phyloP scores from a whole-genome alignment of 106 monocot species.

The Cymbidium sinense region DNA sequence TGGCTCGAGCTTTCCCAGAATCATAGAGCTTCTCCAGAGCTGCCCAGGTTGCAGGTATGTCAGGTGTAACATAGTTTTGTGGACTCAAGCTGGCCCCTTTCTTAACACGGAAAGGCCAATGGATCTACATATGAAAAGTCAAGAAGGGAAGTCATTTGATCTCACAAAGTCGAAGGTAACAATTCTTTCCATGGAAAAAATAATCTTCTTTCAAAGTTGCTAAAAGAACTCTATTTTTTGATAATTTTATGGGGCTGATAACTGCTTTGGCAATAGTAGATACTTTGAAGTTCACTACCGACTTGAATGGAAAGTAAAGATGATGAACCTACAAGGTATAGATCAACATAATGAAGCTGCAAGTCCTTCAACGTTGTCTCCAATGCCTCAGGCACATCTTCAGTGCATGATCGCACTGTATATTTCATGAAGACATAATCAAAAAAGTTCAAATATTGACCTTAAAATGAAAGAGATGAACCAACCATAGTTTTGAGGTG shows the following conservation, averaged over 20 bases:
- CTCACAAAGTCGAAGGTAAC: not conserved
- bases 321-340: constrained; percentile 39
- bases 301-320: not conserved
- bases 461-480: not conserved
- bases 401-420: constrained; percentile 40
- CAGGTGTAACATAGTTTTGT: constrained; percentile 43
- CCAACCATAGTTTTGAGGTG: constrained; percentile 91
- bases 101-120: constrained; percentile 59
- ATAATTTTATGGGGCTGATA: not conserved
- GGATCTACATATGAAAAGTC: constrained; percentile 31
- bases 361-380: constrained; percentile 34
- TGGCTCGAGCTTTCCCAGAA: constrained; percentile 79
- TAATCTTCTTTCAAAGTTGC: no score
- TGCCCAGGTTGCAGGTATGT: constrained; percentile 72
- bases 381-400: constrained; percentile 54
- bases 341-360: constrained; percentile 52
- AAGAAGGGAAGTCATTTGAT: not conserved
- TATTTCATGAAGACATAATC: not conserved
- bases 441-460: not conserved
- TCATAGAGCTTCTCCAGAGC: constrained; percentile 71
- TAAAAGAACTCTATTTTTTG: not conserved
- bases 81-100: constrained; percentile 37
- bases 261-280: no score
- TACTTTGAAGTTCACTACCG: no score
- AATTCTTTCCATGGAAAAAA: no score